Conservation (phyloP, 2,329 filamentous ascomycete genomes). For the Aspergillus pseudoterreus region DNA sequence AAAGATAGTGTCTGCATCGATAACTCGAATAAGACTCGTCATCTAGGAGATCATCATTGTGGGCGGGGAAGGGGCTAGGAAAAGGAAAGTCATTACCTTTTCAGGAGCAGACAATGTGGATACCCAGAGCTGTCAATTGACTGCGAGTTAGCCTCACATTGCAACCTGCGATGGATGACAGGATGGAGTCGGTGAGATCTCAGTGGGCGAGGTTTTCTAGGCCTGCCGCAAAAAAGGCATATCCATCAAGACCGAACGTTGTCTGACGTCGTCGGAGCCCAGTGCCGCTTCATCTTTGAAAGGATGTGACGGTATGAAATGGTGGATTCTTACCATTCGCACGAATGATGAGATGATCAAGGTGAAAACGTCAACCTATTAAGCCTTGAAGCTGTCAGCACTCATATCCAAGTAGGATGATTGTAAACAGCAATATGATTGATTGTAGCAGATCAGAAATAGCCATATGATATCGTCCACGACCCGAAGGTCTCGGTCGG, state of each 20-base stretch:
- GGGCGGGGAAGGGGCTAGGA: slow-evolving; percentile 3
- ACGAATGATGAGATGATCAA: not conserved
- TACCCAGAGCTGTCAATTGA: not conserved
- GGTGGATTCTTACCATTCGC: slow-evolving; percentile 4
- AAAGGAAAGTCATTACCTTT: slow-evolving; percentile 14
- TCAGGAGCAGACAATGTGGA: not conserved
- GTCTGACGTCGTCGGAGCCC: slow-evolving; percentile 75
- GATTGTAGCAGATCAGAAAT: slow-evolving; percentile 61
- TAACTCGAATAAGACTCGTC: slow-evolving; percentile 63
- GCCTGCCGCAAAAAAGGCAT: slow-evolving; percentile 89
- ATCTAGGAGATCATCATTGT: slow-evolving; percentile 56
- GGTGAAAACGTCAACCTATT: not conserved
- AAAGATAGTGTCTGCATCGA: slow-evolving; percentile 57
- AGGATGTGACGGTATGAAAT: slow-evolving; percentile 1
- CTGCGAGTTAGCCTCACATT: slow-evolving; percentile 25
- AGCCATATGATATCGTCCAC: slow-evolving; percentile 82
- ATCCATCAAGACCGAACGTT: slow-evolving; percentile 69
- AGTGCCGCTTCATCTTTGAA: slow-evolving; percentile 66
- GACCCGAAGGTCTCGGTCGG: slow-evolving; percentile 72
- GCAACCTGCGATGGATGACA: slow-evolving; percentile 16
- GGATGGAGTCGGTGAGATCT: slow-evolving; percentile 39
- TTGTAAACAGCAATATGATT: slow-evolving; percentile 12
- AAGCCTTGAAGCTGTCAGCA: slow-evolving; percentile 20
- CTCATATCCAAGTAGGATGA: slow-evolving; percentile 8
- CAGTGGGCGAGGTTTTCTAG: slow-evolving; percentile 99